Evolutionary conservation across 257 asterid species (phyloP), one percentile per base, ranked within the genome.

Genomic region (Thymus quinquecostatus): DNA sequence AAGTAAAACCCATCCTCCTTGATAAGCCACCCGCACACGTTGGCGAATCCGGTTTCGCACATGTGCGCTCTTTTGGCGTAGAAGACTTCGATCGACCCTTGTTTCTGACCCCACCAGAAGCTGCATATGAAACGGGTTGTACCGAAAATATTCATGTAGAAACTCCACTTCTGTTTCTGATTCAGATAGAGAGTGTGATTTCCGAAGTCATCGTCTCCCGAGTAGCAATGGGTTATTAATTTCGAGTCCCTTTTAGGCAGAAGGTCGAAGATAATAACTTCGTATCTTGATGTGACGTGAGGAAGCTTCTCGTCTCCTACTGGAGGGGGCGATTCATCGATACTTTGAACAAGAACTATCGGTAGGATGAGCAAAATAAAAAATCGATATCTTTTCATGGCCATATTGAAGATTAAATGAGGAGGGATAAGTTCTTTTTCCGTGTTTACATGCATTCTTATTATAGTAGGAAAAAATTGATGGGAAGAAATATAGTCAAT

Each of bases 1-100:
- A 69, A 69, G 32, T 43, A 69, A 44, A 69, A 44, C 2, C 66
- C 66, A 45, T 43, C 66, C 1, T 33, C 66, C 66, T 69, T 41
- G 1, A 56, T 44, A 36, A 69, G 36, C 66, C 74, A 69, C 1
- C 45, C 32, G 8, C 74, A 69, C 1, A 30, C 57, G 14, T 69
- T 43, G 9, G 56, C 47, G 3, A 43, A 44, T 6, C 47, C 43
- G 3, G 53, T 68, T 54, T 68, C 55, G 27, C 73, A 68, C 10
- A 36, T 32, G 2, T 2, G 4, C 3, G 47, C 71, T 0, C 1
- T 14, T 33, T 43, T 43, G 14, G 64, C 63, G 8, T 68, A 68
- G 8, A 68, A 68, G 1, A 55, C 73, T 3, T 68, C 56, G 11
- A 68, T 40, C 8, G 13, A 10, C 1, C 6, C 30, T 28, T 40